Base-by-base conservation (phyloP, 805 yeast genomes). In the Myxozyma lipomycoides region DNA sequence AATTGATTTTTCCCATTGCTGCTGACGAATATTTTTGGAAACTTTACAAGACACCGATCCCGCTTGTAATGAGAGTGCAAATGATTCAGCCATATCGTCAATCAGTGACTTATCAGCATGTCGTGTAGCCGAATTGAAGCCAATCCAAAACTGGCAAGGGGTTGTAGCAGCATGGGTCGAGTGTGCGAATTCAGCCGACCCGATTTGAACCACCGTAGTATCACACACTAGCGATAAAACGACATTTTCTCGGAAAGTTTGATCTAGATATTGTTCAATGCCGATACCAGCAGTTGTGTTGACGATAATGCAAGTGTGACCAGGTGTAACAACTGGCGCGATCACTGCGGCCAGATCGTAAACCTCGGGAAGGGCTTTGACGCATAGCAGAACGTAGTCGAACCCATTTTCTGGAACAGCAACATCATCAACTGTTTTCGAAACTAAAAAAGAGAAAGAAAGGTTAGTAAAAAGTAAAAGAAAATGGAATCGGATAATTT, bases 321-420 rank as follows among this genome's bases (percentile, higher is more conserved):
- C 69, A 1, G 72, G 64, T 30, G 77, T 68, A 35, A 83, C 74
- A 3, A 78, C 80, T 0, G 79, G 77, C 9, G 61, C 73, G 36
- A 74, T 72, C 40, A 82, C 62, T 10, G 79, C 81, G 58, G 76
- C 82, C 17, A 79, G 67, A 42, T 73, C 71, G 49, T 71, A 66
- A 6, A 84, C 67, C 60, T 84, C 90, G 2, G 89, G 89, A 22
- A 80, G 73, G 62, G 78, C 81, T 62, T 84, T 84, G 43, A 84
- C 79, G 39, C 81, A 70, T 28, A 84, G 77, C 4, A 83, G 72
- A 30, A 82, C 72, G 61, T 68, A 84, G 60, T 84, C 89, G 59
- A 68, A 83, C 1, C 64, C 66, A n/a, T 54, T 51, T 3, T 32
- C 38, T 19, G 61, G 57, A n/a, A 49, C 19, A 6, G 42, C 32